Base-by-base conservation (phyloP, 176 grass and related monocot genomes). In the Musa schizocarpa region DNA sequence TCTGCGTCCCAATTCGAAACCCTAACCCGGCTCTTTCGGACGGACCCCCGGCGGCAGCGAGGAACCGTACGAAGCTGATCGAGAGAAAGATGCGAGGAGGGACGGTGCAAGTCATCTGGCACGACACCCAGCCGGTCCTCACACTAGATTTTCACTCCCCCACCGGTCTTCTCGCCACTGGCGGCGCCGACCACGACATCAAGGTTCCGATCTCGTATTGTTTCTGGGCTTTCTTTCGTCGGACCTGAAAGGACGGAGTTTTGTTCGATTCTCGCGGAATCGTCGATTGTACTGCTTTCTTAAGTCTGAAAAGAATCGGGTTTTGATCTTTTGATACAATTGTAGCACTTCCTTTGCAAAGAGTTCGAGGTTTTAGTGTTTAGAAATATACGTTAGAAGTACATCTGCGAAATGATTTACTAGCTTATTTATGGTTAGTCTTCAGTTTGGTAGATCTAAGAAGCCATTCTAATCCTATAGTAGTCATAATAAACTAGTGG, bases 51-150 rank as follows among this genome's bases (percentile, higher is more conserved):
- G 34, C 27, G 8, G 29, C 16, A 50, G 67, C 8, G 23, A 50
- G 67, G 17, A 50, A 1, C 13, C 7, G 2, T 23, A 1, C 25
- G 14, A 50, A 8, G 67, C 29, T 2, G 29, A 50, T 19, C 17
- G 14, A 50, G 68, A 63, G 53, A 19, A 79, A 10, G 73, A 98
- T 99, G 95, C 89, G 81, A n/a, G 95, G 95, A 82, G 95, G 95
- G 53, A 99, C 95, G 66, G 86, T 99, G 53, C 95, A 99, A 84
- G 91, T 99, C 86, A 94, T 87, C 82, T 99, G 95, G 95, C 95
- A 99, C 82, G 95, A 99, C 73, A 78, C 78, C 56, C 88, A 94
- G 78, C 95, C 90, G 9, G 95, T 99, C 69, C 90, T 99, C 83
- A 94, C 90, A 86, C 90, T 99, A 81, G 90, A 99, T 89, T 99